A percentile compares a stretch with the other conserved stretches of the same genome.
Conservation (phyloP, 1,139 yeast species). For the Magnusiomyces sp. region DNA sequence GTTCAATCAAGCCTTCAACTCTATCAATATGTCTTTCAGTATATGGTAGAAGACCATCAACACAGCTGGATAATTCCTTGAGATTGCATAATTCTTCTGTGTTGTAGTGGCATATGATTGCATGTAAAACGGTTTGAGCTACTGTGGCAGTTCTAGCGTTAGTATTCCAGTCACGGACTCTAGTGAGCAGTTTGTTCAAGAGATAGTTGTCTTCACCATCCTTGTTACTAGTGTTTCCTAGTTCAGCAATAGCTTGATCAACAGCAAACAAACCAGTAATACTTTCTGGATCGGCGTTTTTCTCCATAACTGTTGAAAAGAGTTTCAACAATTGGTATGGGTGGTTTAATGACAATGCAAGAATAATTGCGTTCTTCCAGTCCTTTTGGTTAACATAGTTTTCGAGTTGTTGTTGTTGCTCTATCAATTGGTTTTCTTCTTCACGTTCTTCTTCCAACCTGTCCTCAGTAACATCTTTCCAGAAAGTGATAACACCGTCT, state of each 20-base stretch:
- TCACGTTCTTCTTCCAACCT: conserved; percentile 37
- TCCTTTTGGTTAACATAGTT: conserved; percentile 64
- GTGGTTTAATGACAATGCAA: conserved; percentile 79
- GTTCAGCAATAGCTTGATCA: conserved; percentile 52
- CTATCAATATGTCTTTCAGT: conserved; percentile 77
- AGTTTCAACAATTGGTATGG: conserved; percentile 77
- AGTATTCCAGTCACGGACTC: conserved; percentile 92
- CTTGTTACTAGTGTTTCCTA: too few relatives aligned
- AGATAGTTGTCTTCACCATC: conserved; percentile 58
- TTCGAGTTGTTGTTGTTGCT: conserved; percentile 76
- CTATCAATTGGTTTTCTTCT: conserved; percentile 45
- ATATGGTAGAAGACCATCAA: conserved; percentile 77
- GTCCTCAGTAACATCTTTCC: conserved; percentile 84
- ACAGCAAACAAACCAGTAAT: conserved; percentile 54
- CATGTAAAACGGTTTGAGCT: conserved; percentile 67
- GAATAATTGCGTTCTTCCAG: conserved; percentile 81
- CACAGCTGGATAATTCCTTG: conserved; percentile 55
- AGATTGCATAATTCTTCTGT: conserved; percentile 52
- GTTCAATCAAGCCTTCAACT: conserved; percentile 71
- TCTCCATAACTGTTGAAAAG: conserved; percentile 45
- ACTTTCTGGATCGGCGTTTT: conserved; percentile 20
- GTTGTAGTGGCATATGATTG: conserved; percentile 48
- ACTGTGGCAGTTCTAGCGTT: conserved; percentile 72
- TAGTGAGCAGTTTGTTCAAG: conserved; percentile 45
- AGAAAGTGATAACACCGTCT: conserved; percentile 80